These are phyloP conservation scores for Alternaria sp. DNA, from an alignment of 2,329 filamentous ascomycete genomes.

Conservation along the genomic window DNA sequence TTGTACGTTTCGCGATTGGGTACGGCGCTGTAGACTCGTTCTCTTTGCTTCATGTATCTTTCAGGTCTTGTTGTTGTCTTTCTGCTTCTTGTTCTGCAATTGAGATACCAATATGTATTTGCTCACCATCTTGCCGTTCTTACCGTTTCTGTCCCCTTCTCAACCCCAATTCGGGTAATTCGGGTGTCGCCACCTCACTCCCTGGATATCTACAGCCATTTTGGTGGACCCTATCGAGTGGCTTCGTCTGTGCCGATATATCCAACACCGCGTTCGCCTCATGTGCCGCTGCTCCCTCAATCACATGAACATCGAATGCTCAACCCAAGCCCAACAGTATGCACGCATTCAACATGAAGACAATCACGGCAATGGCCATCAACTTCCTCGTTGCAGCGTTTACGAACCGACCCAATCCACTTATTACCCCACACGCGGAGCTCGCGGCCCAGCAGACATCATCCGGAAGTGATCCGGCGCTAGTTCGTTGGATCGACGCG, in stretches of 20 bases:
- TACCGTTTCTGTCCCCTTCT: neutral
- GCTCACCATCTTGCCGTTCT: neutral
- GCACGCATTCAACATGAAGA: neutral
- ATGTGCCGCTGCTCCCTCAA: neutral
- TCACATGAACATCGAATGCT: neutral
- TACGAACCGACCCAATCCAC: neutral
- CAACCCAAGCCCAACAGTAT: neutral
- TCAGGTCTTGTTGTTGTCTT: neutral
- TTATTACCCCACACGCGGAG: conserved; percentile 27
- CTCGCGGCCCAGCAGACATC: conserved; percentile 23
- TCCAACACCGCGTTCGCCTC: neutral
- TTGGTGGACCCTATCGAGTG: neutral
- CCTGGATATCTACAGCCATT: neutral
- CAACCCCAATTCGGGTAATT: neutral
- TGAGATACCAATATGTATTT: neutral
- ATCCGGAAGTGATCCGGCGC: conserved; percentile 20
- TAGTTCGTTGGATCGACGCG: conserved; percentile 31
- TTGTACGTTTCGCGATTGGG: neutral
- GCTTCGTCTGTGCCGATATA: neutral
- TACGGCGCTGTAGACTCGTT: neutral
- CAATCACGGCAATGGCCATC: neutral
- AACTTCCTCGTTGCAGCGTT: neutral
- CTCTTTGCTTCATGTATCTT: neutral
- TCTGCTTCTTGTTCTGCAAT: neutral
- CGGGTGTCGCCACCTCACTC: neutral